Percentiles rank a stretch among this genome's conserved stretches.
These are phyloP conservation scores for Phytopythium kandeliae DNA, from an alignment of 352 stramenopile species.

Conservation along the genomic window DNA sequence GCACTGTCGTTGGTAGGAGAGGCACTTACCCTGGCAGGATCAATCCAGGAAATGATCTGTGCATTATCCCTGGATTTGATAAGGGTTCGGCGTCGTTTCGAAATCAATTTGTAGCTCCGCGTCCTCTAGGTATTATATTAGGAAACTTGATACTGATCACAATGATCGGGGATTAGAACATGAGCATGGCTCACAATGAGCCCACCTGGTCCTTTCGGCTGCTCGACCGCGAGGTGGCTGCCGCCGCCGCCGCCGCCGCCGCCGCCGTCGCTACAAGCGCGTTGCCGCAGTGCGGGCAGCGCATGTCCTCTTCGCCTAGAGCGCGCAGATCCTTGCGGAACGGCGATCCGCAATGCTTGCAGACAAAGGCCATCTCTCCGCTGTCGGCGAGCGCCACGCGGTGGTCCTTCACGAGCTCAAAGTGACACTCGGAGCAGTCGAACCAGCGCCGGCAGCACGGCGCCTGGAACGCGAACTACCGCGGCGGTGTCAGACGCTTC, in stretches of 20 bases:
- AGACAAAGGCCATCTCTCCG: constrained; percentile 53
- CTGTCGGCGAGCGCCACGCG: constrained; percentile 18
- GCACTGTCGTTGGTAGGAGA: too few species aligned
- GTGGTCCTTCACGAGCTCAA: constrained; percentile 50
- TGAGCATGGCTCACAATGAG: too few species aligned
- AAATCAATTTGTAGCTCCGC: too few species aligned
- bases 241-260: not conserved
- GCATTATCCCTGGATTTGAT: too few species aligned
- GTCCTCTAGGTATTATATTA: too few species aligned
- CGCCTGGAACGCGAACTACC: constrained; percentile 54
- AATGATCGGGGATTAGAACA: too few species aligned
- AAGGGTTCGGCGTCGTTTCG: too few species aligned
- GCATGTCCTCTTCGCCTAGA: constrained; percentile 48
- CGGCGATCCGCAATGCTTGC: constrained; percentile 54
- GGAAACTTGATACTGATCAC: too few species aligned
- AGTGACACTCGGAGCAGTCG: constrained; percentile 74
- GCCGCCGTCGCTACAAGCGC: constrained; percentile 24
- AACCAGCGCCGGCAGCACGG: constrained; percentile 76
- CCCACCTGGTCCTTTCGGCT: too few species aligned
- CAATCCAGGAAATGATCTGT: too few species aligned
- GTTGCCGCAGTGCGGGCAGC: constrained; percentile 61
- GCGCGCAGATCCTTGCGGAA: constrained; percentile 59
- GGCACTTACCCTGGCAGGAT: too few species aligned
- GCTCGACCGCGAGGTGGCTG: not conserved
- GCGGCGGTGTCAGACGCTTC: not conserved